These are phyloP conservation scores for Annulohypoxylon nitens DNA, from an alignment of 495 filamentous ascomycete genomes.

Conservation along the genomic window DNA sequence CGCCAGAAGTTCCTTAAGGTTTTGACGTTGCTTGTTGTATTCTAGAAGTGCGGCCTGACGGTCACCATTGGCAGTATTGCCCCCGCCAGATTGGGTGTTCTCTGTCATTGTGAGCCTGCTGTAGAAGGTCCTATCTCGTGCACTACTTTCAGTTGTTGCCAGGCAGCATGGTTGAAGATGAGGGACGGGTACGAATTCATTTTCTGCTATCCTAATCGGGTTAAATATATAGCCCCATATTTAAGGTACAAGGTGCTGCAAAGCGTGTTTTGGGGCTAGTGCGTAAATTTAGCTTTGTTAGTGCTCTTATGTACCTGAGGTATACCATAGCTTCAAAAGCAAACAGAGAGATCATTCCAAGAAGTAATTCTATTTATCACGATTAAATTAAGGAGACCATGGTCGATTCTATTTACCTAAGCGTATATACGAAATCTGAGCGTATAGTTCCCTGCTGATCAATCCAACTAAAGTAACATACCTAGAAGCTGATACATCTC, in stretches of 20 bases:
- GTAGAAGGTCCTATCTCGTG: background rate
- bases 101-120: slow-evolving; percentile 64
- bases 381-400: too few relatives aligned
- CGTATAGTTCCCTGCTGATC: too few relatives aligned
- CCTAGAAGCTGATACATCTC: too few relatives aligned
- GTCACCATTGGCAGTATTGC: slow-evolving; percentile 50
- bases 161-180: slow-evolving; percentile 7
- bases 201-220: background rate
- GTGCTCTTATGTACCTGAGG: too few relatives aligned
- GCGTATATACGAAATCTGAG: too few relatives aligned
- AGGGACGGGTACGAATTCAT: background rate
- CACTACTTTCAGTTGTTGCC: background rate
- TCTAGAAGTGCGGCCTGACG: slow-evolving; percentile 58
- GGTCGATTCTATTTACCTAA: too few relatives aligned
- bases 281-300: too few relatives aligned
- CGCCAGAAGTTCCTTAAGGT: slow-evolving; percentile 63
- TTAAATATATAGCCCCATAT: background rate
- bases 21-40: slow-evolving; percentile 65
- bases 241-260: background rate
- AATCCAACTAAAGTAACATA: too few relatives aligned
- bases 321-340: too few relatives aligned
- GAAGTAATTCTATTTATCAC: too few relatives aligned
- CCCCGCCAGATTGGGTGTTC: slow-evolving; percentile 59
- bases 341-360: too few relatives aligned
- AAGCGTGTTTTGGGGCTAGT: too few relatives aligned